phyloP scores from a whole-genome alignment of 495 filamentous ascomycete genomes.

The Niebla homalea region DNA sequence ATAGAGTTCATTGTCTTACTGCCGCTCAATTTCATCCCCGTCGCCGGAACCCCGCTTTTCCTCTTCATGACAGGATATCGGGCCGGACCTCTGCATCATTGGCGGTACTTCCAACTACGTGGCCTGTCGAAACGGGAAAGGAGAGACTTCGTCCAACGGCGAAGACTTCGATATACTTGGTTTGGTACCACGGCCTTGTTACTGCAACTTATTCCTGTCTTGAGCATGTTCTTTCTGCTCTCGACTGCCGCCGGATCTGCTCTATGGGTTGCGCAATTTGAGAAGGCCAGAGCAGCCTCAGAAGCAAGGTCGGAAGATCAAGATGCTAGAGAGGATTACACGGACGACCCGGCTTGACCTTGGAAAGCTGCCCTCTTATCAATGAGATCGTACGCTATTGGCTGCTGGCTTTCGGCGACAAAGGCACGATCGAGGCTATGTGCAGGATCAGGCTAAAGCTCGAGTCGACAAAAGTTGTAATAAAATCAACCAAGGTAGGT shows the following conservation, averaged over 20 bases:
- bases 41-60: slow-evolving; percentile 50
- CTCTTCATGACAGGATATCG: slow-evolving; percentile 49
- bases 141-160: slow-evolving; percentile 36
- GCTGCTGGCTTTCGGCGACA: no score
- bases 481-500: no score
- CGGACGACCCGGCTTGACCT: slow-evolving; percentile 11
- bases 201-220: slow-evolving; percentile 47
- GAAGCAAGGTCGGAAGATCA: neutral
- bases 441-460: no score
- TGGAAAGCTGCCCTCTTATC: neutral
- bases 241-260: slow-evolving; percentile 51
- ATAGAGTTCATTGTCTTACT: slow-evolving; percentile 59
- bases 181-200: slow-evolving; percentile 49
- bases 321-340: slow-evolving; percentile 1
- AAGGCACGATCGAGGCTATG: no score
- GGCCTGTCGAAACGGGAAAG: slow-evolving; percentile 44
- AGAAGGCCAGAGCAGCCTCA: slow-evolving; percentile 21
- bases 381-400: no score
- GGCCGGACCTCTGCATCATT: slow-evolving; percentile 53
- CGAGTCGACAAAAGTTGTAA: no score
- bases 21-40: slow-evolving; percentile 52
- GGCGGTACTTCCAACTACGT: slow-evolving; percentile 50
- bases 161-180: slow-evolving; percentile 49
- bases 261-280: slow-evolving; percentile 47
- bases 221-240: slow-evolving; percentile 55